Conservation (phyloP, 495 filamentous ascomycete species). For the Penicillium diatomitis region DNA sequence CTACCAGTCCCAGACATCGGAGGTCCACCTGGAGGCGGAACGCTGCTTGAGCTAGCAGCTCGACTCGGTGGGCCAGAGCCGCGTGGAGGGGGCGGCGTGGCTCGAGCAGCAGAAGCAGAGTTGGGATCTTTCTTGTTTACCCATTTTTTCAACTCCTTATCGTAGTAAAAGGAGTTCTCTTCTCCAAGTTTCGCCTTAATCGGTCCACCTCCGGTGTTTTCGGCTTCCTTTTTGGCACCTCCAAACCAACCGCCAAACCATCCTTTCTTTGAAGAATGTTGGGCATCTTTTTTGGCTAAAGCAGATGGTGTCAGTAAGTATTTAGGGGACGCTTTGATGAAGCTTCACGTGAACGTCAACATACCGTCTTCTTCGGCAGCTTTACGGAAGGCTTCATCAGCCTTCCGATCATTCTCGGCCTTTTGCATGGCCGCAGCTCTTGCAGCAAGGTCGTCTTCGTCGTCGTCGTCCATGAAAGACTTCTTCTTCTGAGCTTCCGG, state of each 20-base stretch:
- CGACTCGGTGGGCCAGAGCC: slow-evolving; percentile 35
- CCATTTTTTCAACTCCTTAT: slow-evolving; percentile 92
- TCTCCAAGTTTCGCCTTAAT: slow-evolving; percentile 95
- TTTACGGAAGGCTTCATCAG: slow-evolving; percentile 70
- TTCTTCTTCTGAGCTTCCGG: slow-evolving; percentile 59
- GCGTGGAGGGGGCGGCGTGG: slow-evolving; percentile 45
- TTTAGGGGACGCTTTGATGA: not conserved
- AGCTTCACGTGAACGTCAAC: slow-evolving; percentile 1
- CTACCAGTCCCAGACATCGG: slow-evolving; percentile 25
- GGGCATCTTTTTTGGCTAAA: slow-evolving; percentile 32
- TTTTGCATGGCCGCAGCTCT: slow-evolving; percentile 47
- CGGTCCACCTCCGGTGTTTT: slow-evolving; percentile 49
- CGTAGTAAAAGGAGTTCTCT: slow-evolving; percentile 85
- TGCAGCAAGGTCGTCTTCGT: slow-evolving; percentile 39
- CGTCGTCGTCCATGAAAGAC: slow-evolving; percentile 70
- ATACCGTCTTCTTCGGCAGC: slow-evolving; percentile 80
- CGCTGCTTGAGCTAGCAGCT: slow-evolving; percentile 27
- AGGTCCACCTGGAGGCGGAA: slow-evolving; percentile 26
- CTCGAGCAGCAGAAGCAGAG: slow-evolving; percentile 36
- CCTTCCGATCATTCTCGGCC: slow-evolving; percentile 43
- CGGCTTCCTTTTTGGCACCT: slow-evolving; percentile 58
- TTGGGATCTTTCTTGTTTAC: slow-evolving; percentile 82
- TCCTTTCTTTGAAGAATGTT: slow-evolving; percentile 52
- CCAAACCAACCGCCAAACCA: slow-evolving; percentile 86
- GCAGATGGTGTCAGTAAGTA: slow-evolving; percentile 10